Evolutionary conservation across 2,329 filamentous ascomycete genomes (phyloP).

Genomic region (Laburnicola sp.): DNA sequence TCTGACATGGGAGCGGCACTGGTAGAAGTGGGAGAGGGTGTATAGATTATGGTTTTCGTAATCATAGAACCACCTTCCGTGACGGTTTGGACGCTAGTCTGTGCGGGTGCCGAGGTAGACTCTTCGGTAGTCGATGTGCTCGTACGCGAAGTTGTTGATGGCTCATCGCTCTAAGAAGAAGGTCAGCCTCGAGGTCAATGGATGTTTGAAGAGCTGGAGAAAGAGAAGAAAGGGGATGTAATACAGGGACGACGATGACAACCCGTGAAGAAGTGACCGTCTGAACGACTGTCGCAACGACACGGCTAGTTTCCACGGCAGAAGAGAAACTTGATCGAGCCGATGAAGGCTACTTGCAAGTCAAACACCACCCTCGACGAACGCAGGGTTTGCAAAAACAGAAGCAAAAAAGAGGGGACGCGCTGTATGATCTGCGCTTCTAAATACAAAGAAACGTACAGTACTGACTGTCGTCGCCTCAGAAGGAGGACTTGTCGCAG

Average conservation of each 20-base stretch:
- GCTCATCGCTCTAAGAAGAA: constrained; percentile 10
- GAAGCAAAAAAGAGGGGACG: constrained; percentile 8
- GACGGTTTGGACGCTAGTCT: constrained; percentile 42
- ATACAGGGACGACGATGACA: constrained; percentile 25
- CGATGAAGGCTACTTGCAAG: constrained; percentile 38
- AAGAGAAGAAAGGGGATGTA: constrained; percentile 16
- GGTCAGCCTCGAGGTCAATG: constrained; percentile 14
- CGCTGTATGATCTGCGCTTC: constrained; percentile 18
- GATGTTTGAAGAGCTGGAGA: neutral
- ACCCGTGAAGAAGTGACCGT: constrained; percentile 31
- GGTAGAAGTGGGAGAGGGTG: constrained; percentile 19
- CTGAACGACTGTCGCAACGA: constrained; percentile 30
- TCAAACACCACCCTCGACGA: constrained; percentile 29
- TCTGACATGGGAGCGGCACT: constrained; percentile 10
- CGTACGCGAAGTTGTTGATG: constrained; percentile 23
- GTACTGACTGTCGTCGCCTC: constrained; percentile 35
- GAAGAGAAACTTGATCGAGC: constrained; percentile 36
- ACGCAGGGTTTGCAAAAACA: constrained; percentile 1
- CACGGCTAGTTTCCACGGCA: constrained; percentile 23
- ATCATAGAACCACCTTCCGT: constrained; percentile 50
- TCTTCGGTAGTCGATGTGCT: constrained; percentile 11
- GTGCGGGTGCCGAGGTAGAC: constrained; percentile 5
- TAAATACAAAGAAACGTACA: constrained; percentile 22
- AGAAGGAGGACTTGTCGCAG: constrained; percentile 10
- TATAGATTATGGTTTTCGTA: constrained; percentile 51